phyloP scores from a whole-genome alignment of 163 green algal species.

The Chloromonas sp. region DNA sequence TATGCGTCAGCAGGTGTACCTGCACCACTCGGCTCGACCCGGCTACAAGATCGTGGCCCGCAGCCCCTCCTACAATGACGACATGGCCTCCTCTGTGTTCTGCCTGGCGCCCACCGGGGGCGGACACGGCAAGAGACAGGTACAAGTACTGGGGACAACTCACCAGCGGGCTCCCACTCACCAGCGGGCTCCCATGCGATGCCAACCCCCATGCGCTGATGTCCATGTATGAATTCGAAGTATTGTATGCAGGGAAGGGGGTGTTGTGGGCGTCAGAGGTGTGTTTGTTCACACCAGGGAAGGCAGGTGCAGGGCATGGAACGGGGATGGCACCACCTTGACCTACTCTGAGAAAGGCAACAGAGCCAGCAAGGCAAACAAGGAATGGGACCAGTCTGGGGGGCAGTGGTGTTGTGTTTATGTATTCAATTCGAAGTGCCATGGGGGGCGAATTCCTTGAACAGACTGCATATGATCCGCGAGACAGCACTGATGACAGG shows the following conservation, averaged over 20 bases:
- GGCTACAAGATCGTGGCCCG: conserved; percentile 30
- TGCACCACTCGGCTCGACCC: conserved; percentile 17
- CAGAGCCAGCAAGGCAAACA: not conserved
- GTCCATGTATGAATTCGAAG: too few species aligned
- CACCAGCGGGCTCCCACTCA: not conserved
- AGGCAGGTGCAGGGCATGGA: not conserved
- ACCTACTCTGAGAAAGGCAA: not conserved
- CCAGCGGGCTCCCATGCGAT: not conserved
- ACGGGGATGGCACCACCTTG: not conserved
- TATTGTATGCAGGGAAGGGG: not conserved
- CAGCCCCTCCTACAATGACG: conserved; percentile 20
- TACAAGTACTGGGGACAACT: not conserved
- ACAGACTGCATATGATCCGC: too few species aligned
- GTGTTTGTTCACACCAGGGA: not conserved
- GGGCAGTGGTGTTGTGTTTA: too few species aligned
- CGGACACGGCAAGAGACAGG: conserved; percentile 36
- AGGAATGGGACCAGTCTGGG: too few species aligned
- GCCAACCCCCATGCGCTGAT: too few species aligned
- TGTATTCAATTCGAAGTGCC: too few species aligned
- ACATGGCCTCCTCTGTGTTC: conserved; percentile 29
- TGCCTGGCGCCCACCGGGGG: conserved; percentile 37
- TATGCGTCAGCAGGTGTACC: conserved; percentile 33
- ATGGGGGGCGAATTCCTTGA: too few species aligned
- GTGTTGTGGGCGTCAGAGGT: not conserved
- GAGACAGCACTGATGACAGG: too few species aligned